These are phyloP conservation scores for Zostera marina DNA, from an alignment of 116 monocot species.

Conservation along the genomic window DNA sequence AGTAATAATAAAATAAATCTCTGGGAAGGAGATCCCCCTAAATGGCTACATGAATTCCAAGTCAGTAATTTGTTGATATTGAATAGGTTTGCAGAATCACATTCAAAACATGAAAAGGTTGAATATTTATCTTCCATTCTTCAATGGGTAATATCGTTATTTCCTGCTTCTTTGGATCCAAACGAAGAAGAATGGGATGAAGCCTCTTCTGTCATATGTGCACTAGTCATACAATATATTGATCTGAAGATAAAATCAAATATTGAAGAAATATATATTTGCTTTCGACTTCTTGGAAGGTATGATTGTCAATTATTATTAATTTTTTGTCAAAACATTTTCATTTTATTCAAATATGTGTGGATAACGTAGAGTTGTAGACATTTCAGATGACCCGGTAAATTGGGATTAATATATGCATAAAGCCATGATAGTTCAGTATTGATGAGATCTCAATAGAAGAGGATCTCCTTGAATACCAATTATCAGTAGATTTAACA, in stretches of 20 bases:
- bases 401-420: background rate
- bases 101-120: constrained; percentile 17
- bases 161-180: constrained; percentile 15
- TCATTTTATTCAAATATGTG: background rate
- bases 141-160: constrained; percentile 21
- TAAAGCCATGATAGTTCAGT: background rate
- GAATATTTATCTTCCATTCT: constrained; percentile 41
- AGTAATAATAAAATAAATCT: constrained; percentile 16
- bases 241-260: constrained; percentile 53
- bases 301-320: constrained; percentile 3
- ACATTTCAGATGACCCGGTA: background rate
- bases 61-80: constrained; percentile 25
- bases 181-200: constrained; percentile 33
- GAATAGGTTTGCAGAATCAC: constrained; percentile 32
- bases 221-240: constrained; percentile 60
- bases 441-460: no score
- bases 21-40: constrained; percentile 52
- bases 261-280: constrained; percentile 79
- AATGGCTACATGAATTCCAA: constrained; percentile 55
- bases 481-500: no score
- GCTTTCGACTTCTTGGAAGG: constrained; percentile 72
- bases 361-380: background rate
- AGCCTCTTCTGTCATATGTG: constrained; percentile 20
- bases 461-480: no score
- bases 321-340: background rate